Evolutionary conservation across 495 filamentous ascomycete genomes (phyloP).

Genomic region (Penicillium turbatum): DNA sequence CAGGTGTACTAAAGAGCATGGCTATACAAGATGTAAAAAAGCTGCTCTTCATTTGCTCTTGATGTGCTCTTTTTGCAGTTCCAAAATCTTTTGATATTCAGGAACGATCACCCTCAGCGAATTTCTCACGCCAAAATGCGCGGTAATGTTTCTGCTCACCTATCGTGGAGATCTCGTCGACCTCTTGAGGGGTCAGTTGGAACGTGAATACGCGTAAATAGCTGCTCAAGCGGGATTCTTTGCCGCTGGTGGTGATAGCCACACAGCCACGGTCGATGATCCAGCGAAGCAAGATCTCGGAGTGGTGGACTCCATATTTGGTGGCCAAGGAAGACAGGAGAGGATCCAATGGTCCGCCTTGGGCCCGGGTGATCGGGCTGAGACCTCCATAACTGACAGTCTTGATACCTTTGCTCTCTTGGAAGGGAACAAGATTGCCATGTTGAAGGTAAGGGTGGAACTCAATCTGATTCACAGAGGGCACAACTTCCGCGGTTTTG

Average conservation of each 20-base stretch:
- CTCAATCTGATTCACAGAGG: constrained; percentile 83
- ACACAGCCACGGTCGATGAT: constrained; percentile 73
- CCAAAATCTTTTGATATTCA: constrained; percentile 25
- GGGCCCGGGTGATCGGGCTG: constrained; percentile 59
- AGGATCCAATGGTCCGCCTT: constrained; percentile 64
- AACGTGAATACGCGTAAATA: constrained; percentile 63
- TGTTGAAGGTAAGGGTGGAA: constrained; percentile 86
- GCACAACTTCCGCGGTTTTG: constrained; percentile 57
- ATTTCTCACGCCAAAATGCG: constrained; percentile 62
- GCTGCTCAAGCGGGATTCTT: constrained; percentile 62
- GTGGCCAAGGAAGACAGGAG: constrained; percentile 55
- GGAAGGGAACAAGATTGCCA: constrained; percentile 57
- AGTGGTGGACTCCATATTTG: constrained; percentile 73
- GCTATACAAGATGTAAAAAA: too few relatives aligned
- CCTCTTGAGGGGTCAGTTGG: constrained; percentile 66
- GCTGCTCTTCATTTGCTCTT: not conserved
- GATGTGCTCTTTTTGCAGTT: too few relatives aligned
- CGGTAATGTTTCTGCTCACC: constrained; percentile 67
- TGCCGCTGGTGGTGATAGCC: constrained; percentile 72
- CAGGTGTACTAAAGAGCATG: too few relatives aligned
- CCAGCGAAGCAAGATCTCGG: constrained; percentile 73
- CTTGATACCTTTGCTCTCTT: constrained; percentile 63
- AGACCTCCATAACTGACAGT: constrained; percentile 67
- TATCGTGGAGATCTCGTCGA: constrained; percentile 57
- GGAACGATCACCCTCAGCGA: constrained; percentile 55